Evolutionary conservation across 345 rosid species (phyloP).

Genomic region (Salix exigua): DNA sequence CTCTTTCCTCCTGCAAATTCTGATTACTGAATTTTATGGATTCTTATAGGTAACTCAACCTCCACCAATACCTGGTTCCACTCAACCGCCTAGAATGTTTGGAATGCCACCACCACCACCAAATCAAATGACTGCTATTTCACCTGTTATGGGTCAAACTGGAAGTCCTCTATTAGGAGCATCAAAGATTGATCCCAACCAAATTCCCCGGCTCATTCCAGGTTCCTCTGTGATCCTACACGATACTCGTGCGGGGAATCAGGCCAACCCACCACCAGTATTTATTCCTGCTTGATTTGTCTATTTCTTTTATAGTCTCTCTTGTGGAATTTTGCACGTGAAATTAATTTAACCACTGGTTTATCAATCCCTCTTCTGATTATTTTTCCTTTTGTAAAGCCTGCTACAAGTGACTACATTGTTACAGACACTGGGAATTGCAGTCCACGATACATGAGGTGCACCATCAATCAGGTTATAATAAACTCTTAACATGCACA

Average conservation of each 20-base stretch:
- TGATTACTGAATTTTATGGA: conserved; percentile 21
- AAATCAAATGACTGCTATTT: conserved; percentile 77
- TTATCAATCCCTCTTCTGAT: conserved; percentile 10
- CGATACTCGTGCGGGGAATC: conserved; percentile 86
- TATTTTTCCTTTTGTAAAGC: conserved; percentile 48
- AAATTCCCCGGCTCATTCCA: conserved; percentile 93
- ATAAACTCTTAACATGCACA: conserved; percentile 14
- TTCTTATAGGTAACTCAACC: conserved; percentile 54
- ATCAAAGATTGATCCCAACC: conserved; percentile 90
- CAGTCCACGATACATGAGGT: conserved; percentile 99
- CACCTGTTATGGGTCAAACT: conserved; percentile 73
- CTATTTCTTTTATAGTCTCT: neutral
- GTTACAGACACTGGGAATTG: conserved; percentile 87
- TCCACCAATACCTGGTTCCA: conserved; percentile 52
- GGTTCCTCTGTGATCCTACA: conserved; percentile 54
- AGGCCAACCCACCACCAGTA: conserved; percentile 94
- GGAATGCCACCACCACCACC: conserved; percentile 82
- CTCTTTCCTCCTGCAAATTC: conserved; percentile 1
- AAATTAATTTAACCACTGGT: conserved; percentile 5
- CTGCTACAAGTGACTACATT: conserved; percentile 86
- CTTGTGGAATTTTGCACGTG: conserved; percentile 3
- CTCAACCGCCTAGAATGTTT: conserved; percentile 67
- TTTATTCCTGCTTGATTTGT: conserved; percentile 8
- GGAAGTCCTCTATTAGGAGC: conserved; percentile 63
- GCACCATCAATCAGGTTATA: conserved; percentile 89